Conservation (phyloP, 106 monocot species). For the Vanilla planifolia region DNA sequence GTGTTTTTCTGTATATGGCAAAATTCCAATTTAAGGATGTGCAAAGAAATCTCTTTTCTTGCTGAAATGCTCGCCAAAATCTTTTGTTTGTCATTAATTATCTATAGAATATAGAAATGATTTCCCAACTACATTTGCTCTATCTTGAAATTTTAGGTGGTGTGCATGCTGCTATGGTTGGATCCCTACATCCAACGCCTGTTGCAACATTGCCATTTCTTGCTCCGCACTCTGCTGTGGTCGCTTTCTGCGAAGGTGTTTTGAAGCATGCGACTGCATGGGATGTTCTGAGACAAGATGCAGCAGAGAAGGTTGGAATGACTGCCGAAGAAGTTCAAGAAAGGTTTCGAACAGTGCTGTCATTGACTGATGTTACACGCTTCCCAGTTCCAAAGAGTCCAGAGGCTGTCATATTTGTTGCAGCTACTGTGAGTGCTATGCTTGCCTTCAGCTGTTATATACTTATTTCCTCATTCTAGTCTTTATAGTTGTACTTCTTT, state of each 20-base stretch:
- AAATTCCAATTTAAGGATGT: too few species aligned
- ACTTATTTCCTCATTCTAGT: neutral
- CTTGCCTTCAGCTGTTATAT: neutral
- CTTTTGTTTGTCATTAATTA: too few species aligned
- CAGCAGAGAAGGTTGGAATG: conserved; percentile 53
- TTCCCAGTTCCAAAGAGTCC: conserved; percentile 91
- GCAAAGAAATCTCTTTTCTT: too few species aligned
- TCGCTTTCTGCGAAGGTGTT: conserved; percentile 95
- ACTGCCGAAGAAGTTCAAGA: conserved; percentile 91
- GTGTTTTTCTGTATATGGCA: too few species aligned
- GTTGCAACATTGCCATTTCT: conserved; percentile 90
- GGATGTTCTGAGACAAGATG: conserved; percentile 90
- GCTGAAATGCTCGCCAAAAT: too few species aligned
- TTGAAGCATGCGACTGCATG: conserved; percentile 88
- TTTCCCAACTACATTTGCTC: too few species aligned
- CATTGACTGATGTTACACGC: conserved; percentile 88
- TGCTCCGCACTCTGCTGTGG: conserved; percentile 93
- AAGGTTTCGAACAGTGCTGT: conserved; percentile 68
- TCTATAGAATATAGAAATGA: too few species aligned
- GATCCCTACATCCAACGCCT: conserved; percentile 85
- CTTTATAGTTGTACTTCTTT: too few species aligned
- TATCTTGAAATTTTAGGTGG: conserved; percentile 60
- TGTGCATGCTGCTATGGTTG: conserved; percentile 99
- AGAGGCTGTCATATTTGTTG: conserved; percentile 83
- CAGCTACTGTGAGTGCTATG: conserved; percentile 69